Percentiles rank a stretch among this genome's conserved stretches.
Evolutionary conservation across 2,329 filamentous ascomycete genomes (phyloP).

Genomic region (Chrysoporthe deuterocubensis): DNA sequence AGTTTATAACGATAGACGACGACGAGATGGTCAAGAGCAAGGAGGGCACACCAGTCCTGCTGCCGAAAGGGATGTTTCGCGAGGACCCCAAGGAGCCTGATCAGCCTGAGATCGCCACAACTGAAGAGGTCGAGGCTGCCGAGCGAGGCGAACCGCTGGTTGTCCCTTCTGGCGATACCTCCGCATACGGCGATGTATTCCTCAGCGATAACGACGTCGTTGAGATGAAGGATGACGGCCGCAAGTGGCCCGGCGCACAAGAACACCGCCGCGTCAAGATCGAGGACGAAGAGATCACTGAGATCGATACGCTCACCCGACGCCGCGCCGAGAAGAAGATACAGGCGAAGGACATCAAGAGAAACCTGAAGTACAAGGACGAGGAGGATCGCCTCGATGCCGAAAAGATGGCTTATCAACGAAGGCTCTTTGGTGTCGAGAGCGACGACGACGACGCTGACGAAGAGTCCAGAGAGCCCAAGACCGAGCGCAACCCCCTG

Average conservation of each 20-base stretch:
- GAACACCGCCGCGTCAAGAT: constrained; percentile 41
- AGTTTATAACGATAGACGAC: constrained; percentile 25
- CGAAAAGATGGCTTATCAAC: constrained; percentile 38
- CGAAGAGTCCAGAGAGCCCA: constrained; percentile 18
- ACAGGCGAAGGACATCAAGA: constrained; percentile 32
- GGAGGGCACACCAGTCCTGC: constrained; percentile 29
- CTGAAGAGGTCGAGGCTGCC: constrained; percentile 61
- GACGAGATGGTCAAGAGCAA: constrained; percentile 23
- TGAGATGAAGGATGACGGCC: constrained; percentile 40
- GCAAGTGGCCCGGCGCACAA: constrained; percentile 50
- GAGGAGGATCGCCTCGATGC: constrained; percentile 39
- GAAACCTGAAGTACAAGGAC: constrained; percentile 32
- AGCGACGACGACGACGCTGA: constrained; percentile 28
- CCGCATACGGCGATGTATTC: constrained; percentile 38
- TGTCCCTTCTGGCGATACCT: constrained; percentile 38
- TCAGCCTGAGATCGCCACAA: constrained; percentile 57
- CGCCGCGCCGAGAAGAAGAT: constrained; percentile 19
- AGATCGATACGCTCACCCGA: constrained; percentile 46
- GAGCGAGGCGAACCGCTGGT: constrained; percentile 53
- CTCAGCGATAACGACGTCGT: constrained; percentile 27
- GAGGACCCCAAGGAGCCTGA: constrained; percentile 55
- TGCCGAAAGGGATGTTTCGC: constrained; percentile 62
- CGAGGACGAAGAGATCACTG: constrained; percentile 49
- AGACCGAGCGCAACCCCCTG: constrained; percentile 30
- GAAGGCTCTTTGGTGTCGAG: constrained; percentile 36